Percentiles rank a stretch among this genome's conserved stretches.
These are phyloP conservation scores for Vitis cinerea DNA, from an alignment of 164 flowering plant species.

Conservation along the genomic window DNA sequence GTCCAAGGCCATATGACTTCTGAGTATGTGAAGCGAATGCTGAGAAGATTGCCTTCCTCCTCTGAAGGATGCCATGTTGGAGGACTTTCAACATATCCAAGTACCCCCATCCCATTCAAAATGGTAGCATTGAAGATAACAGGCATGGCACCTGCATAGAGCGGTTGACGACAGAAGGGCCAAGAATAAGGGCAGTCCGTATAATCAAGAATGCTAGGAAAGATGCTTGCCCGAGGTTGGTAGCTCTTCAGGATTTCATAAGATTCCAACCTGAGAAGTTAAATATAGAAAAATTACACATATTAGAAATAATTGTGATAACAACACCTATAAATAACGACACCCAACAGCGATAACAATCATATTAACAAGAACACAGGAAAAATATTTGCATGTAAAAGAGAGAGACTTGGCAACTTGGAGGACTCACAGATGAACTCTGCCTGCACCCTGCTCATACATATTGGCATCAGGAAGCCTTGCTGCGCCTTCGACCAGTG, in stretches of 20 bases:
- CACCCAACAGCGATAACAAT: background rate
- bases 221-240: slow-evolving; percentile 89
- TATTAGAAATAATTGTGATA: background rate
- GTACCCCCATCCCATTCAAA: slow-evolving; percentile 94
- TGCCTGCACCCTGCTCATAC: slow-evolving; percentile 99
- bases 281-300: slow-evolving; percentile 15
- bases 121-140: slow-evolving; percentile 92
- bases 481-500: slow-evolving; percentile 96
- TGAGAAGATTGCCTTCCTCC: slow-evolving; percentile 90
- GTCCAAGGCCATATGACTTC: slow-evolving; percentile 99
- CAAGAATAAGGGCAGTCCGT: slow-evolving; percentile 95
- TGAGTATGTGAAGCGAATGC: slow-evolving; percentile 82
- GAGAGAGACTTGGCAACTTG: background rate
- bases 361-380: slow-evolving; percentile 2
- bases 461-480: slow-evolving; percentile 95
- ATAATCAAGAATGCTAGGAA: slow-evolving; percentile 83
- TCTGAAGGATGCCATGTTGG: slow-evolving; percentile 84
- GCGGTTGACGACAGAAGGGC: slow-evolving; percentile 99
- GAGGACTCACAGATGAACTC: slow-evolving; percentile 90
- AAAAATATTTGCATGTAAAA: slow-evolving; percentile 1
- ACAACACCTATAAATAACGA: background rate
- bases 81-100: slow-evolving; percentile 78
- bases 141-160: slow-evolving; percentile 99
- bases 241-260: slow-evolving; percentile 85
- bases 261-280: slow-evolving; percentile 76